phyloP scores from a whole-genome alignment of 1,284 basidiomycete species.

The Xerocomus amazonicus region DNA sequence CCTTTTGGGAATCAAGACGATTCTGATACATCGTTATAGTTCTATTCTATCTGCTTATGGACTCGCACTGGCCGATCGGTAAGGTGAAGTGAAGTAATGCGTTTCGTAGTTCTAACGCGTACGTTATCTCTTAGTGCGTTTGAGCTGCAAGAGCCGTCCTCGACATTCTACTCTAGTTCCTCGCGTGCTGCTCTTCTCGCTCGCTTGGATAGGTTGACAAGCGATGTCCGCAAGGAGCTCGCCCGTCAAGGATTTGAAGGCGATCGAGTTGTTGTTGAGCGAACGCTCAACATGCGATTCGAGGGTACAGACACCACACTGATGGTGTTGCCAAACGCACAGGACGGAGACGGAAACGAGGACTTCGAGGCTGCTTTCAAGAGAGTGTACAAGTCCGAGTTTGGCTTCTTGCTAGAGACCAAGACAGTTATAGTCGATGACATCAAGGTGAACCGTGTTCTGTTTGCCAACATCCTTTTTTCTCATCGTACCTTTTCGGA shows the following conservation, averaged over 20 bases:
- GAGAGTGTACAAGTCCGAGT: slow-evolving; percentile 75
- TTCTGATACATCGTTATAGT: slow-evolving; percentile 72
- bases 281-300: slow-evolving; percentile 89
- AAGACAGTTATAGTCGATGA: slow-evolving; percentile 85
- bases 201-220: slow-evolving; percentile 67
- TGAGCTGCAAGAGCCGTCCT: slow-evolving; percentile 85
- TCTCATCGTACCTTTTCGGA: neutral
- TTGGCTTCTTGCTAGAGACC: slow-evolving; percentile 86
- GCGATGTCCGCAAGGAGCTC: slow-evolving; percentile 65
- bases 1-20: slow-evolving; percentile 65
- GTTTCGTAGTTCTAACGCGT: slow-evolving; percentile 2
- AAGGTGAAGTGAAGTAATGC: slow-evolving; percentile 21
- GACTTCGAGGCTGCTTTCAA: slow-evolving; percentile 83
- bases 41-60: slow-evolving; percentile 80
- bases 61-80: slow-evolving; percentile 77
- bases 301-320: slow-evolving; percentile 89
- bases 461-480: neutral
- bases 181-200: slow-evolving; percentile 51
- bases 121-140: slow-evolving; percentile 51
- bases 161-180: slow-evolving; percentile 63
- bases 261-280: slow-evolving; percentile 68
- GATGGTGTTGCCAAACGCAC: slow-evolving; percentile 70
- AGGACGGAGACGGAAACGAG: slow-evolving; percentile 55
- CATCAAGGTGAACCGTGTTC: slow-evolving; percentile 60
- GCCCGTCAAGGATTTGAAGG: slow-evolving; percentile 76